Evolutionary conservation across 192 early-diverging fungal species (phyloP).

Genomic region (Backusella luteola): DNA sequence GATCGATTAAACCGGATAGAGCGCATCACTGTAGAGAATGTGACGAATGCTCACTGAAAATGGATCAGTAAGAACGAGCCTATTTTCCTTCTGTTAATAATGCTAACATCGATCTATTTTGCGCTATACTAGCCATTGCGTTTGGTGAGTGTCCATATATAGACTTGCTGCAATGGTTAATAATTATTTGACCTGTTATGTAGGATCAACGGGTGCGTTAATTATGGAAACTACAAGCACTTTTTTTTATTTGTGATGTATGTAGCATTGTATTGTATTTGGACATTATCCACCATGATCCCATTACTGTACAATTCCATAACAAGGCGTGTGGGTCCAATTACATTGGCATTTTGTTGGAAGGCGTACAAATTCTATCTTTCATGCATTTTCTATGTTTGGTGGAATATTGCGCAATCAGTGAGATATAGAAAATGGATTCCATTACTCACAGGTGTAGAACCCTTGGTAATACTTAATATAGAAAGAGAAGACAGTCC

Average conservation of each 20-base stretch:
- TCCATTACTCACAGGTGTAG: conserved; percentile 7
- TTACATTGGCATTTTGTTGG: background rate
- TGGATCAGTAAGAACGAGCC: conserved; percentile 50
- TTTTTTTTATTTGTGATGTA: conserved; percentile 50
- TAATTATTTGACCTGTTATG: background rate
- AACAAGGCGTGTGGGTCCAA: background rate
- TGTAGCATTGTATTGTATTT: conserved; percentile 42
- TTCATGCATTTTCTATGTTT: background rate
- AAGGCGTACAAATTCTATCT: conserved; percentile 6
- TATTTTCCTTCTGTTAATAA: no score
- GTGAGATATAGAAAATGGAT: background rate
- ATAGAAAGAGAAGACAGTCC: background rate
- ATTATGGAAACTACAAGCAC: conserved; percentile 51
- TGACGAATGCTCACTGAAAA: conserved; percentile 47
- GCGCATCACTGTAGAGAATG: conserved; percentile 53
- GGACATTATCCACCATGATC: conserved; percentile 23
- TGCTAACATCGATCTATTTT: background rate
- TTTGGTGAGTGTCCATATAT: conserved; percentile 10
- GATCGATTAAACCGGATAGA: conserved; percentile 42
- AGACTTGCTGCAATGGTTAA: background rate
- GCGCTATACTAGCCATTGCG: conserved; percentile 21
- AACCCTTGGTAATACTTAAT: background rate
- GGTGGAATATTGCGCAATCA: background rate
- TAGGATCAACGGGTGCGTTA: conserved; percentile 51
- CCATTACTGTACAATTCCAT: conserved; percentile 3